These are phyloP conservation scores for Dendrothele bispora DNA, from an alignment of 768 basidiomycete species.

Conservation along the genomic window DNA sequence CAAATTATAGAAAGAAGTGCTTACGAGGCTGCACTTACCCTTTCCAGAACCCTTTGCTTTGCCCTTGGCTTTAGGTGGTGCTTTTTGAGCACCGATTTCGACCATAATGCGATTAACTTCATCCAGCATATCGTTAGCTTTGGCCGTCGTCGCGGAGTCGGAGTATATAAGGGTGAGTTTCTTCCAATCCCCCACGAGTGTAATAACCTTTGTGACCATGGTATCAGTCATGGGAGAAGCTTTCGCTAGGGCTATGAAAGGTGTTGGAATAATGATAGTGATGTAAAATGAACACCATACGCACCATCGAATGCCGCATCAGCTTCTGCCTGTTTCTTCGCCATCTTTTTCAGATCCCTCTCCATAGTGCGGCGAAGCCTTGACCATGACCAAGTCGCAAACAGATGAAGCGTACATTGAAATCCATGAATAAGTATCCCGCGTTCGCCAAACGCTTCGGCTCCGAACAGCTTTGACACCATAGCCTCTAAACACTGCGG, in stretches of 20 bases:
- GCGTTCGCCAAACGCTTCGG: neutral
- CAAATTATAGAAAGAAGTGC: neutral
- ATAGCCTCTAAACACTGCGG: neutral
- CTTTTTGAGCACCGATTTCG: slow-evolving; percentile 10
- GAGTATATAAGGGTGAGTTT: slow-evolving; percentile 6
- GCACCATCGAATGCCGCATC: slow-evolving; percentile 1
- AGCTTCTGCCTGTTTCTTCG: neutral
- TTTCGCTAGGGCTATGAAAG: slow-evolving; percentile 15
- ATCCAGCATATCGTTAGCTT: slow-evolving; percentile 13
- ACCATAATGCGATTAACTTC: slow-evolving; percentile 18
- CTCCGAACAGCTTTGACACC: neutral
- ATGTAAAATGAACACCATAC: neutral
- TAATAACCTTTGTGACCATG: slow-evolving; percentile 15
- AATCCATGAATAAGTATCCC: no score
- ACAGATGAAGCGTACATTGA: neutral
- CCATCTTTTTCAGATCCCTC: neutral
- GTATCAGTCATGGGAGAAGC: slow-evolving; percentile 14
- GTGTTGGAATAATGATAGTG: neutral
- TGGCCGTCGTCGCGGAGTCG: slow-evolving; percentile 2
- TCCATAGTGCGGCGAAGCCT: neutral
- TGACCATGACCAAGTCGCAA: neutral
- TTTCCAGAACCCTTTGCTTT: neutral
- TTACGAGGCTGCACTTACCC: neutral
- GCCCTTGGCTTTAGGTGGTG: neutral
- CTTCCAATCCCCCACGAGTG: slow-evolving; percentile 20